These are phyloP conservation scores for Debaryomycetaceae sp. DNA, from an alignment of 1,139 yeast species.

Conservation along the genomic window DNA sequence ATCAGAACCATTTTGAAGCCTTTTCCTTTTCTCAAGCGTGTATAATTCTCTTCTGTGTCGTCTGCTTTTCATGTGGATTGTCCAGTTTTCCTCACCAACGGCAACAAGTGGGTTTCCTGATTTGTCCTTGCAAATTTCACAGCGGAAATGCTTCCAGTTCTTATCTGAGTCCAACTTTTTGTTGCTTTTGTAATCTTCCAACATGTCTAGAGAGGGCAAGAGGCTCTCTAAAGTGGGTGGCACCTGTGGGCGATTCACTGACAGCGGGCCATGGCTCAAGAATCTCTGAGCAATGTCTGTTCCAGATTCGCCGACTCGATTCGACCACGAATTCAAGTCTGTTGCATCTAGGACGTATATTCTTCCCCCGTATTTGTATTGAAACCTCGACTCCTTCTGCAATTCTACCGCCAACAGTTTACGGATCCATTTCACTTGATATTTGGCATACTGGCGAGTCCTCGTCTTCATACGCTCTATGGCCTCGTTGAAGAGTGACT, in stretches of 20 bases:
- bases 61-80: constrained; percentile 61
- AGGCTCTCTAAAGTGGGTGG: constrained; percentile 43
- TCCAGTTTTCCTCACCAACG: constrained; percentile 74
- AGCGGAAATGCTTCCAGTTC: constrained; percentile 68
- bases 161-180: constrained; percentile 33
- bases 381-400: constrained; percentile 45
- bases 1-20: too few relatives aligned
- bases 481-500: constrained; percentile 38
- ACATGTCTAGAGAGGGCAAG: constrained; percentile 21
- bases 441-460: constrained; percentile 83
- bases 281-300: constrained; percentile 42
- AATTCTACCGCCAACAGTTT: constrained; percentile 67
- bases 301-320: constrained; percentile 56
- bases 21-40: constrained; percentile 14
- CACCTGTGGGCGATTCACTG: constrained; percentile 25
- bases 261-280: constrained; percentile 23
- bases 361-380: constrained; percentile 56
- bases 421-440: constrained; percentile 90
- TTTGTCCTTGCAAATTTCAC: constrained; percentile 63
- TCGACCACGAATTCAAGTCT: constrained; percentile 58
- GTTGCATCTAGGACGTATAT: constrained; percentile 75
- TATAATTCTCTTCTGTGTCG: constrained; percentile 45
- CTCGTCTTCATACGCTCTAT: constrained; percentile 75
- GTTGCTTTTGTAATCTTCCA: constrained; percentile 28
- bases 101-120: constrained; percentile 56